Evolutionary conservation across 2,329 filamentous ascomycete species (phyloP), one percentile per base, ranked within the genome.

Genomic region (Trichophyton mentagrophytes): DNA sequence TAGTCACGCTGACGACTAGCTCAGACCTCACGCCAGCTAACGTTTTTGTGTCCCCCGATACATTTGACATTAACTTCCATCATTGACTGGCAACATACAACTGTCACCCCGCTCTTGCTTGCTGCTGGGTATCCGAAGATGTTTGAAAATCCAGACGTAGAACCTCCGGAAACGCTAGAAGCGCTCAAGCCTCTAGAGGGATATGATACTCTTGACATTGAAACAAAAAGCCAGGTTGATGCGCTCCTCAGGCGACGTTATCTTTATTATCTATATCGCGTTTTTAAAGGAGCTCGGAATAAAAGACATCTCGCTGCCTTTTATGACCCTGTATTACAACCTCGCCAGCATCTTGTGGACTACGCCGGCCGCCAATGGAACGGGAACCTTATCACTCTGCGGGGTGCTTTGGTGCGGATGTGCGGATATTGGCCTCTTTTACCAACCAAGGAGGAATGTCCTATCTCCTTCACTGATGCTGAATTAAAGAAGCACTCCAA

Each of bases 21-120:
- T 1, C 25, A 61, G 60, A 61, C 36, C 62, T 63, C 5, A 61
- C 62, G 5, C 62, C 60, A 5, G 36, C 56, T 17, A 61, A 64
- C 25, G 44, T 63, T 55, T 63, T 64, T 27, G 33, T 64, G 9
- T 61, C 36, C 9, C 61, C 61, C 1, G 61, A 62, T 2, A 63
- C 56, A 2, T 57, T 36, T 20, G 33, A 61, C 17, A 59, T 63
- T 3, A 60, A 60, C 27, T 7, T 60, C 20, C 27, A 59, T 64
- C 25, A 63, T 64, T 51, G 63, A 64, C 47, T 64, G 61, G 63
- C 63, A 64, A 61, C 61, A 64, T 27, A 30, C 63, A 0, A 6
- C 17, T 36, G 55, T 63, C n/a, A 42, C 36, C 1, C 63, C 63
- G 0, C 44, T 61, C 2, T 8, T 63, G 6, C 61, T 64, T 3